phyloP scores from a whole-genome alignment of 2,329 filamentous ascomycete species.

The Phialemonium atrogriseum region DNA sequence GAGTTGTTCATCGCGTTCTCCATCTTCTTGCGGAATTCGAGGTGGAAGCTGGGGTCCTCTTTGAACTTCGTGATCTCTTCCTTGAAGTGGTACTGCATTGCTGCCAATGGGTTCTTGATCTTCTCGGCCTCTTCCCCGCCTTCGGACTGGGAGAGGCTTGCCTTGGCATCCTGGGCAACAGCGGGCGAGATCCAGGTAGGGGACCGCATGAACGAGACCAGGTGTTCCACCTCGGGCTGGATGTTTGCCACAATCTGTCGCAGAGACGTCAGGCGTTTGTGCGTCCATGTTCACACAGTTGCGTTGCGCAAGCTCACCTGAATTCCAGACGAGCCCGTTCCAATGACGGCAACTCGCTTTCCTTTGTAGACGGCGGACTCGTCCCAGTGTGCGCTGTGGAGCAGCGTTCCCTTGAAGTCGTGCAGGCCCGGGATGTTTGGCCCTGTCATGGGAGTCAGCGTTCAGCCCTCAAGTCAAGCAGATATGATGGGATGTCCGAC shows the following conservation, averaged over 20 bases:
- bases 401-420: conserved; percentile 14
- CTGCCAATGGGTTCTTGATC: no score
- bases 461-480: no score
- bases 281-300: conserved; percentile 19
- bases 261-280: conserved; percentile 18
- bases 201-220: conserved; percentile 14
- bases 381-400: conserved; percentile 17
- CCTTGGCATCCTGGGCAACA: conserved; percentile 18
- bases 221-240: conserved; percentile 8
- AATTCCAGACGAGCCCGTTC: no score
- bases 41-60: no score
- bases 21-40: no score
- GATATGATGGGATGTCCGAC: no score
- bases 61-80: no score
- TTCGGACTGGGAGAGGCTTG: conserved; percentile 10
- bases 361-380: no score
- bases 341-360: no score
- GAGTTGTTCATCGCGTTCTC: no score
- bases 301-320: conserved; percentile 7
- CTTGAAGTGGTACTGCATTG: no score
- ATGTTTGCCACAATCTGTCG: conserved; percentile 20
- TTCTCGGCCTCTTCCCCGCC: no score
- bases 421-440: conserved; percentile 14
- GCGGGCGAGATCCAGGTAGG: conserved; percentile 14
- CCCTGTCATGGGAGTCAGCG: conserved; percentile 4